These are phyloP conservation scores for Barbatosphaeria neglecta DNA, from an alignment of 495 filamentous ascomycete genomes.

Conservation along the genomic window DNA sequence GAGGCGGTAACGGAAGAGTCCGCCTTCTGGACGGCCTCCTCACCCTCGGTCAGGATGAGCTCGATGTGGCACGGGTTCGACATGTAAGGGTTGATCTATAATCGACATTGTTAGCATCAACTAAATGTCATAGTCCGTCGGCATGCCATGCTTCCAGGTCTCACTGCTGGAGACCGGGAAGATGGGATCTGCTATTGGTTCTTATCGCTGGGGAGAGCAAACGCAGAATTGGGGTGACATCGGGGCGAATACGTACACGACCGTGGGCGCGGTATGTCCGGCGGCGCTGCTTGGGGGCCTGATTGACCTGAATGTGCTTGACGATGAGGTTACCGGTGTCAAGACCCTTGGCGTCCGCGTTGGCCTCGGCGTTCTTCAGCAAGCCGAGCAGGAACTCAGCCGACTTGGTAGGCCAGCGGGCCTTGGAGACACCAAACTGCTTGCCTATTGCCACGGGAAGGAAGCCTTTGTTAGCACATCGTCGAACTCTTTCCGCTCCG, in stretches of 20 bases:
- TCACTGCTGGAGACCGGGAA: too few species aligned
- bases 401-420: conserved; percentile 98
- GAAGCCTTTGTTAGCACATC: too few species aligned
- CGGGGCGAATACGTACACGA: conserved; percentile 84
- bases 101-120: conserved; percentile 14
- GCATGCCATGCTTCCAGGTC: too few species aligned
- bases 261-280: conserved; percentile 99
- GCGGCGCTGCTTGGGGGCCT: conserved; percentile 95
- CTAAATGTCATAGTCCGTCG: too few species aligned
- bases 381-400: conserved; percentile 94
- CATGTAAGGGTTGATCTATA: conserved; percentile 98
- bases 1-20: conserved; percentile 49
- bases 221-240: too few species aligned
- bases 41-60: conserved; percentile 93
- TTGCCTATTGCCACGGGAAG: conserved; percentile 63
- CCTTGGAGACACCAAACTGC: conserved; percentile 91
- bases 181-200: too few species aligned
- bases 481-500: too few species aligned
- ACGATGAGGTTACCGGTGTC: conserved; percentile 93
- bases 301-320: conserved; percentile 99
- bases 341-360: conserved; percentile 97
- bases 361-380: conserved; percentile 98
- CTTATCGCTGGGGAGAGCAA: not conserved
- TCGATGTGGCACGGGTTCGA: conserved; percentile 99
- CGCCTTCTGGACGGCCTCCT: conserved; percentile 83